Conservation (phyloP, 1,284 basidiomycete species). For the Somion occarium region DNA sequence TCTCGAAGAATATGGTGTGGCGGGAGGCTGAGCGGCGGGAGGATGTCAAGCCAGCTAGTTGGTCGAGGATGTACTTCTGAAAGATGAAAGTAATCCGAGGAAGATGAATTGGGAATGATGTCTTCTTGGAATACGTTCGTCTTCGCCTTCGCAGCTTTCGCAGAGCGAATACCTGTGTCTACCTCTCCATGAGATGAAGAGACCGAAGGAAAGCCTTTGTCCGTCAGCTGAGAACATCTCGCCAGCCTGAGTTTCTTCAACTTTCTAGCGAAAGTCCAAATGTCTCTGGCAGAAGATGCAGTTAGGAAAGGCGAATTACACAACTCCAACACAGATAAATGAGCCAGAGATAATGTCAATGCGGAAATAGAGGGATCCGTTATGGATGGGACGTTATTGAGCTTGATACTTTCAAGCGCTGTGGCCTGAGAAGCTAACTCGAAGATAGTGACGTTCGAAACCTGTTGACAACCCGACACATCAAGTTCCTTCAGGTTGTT, state of each 20-base stretch:
- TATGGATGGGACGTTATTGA: constrained; percentile 64
- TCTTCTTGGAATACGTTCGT: neutral
- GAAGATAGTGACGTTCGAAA: constrained; percentile 74
- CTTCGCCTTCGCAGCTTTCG: neutral
- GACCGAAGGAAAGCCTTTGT: constrained; percentile 69
- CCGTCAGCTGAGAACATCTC: constrained; percentile 66
- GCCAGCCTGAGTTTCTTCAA: constrained; percentile 75
- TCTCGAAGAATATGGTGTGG: constrained; percentile 55
- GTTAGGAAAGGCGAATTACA: constrained; percentile 71
- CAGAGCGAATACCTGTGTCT: too few relatives aligned
- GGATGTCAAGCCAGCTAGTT: constrained; percentile 49
- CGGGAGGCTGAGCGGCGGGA: constrained; percentile 54
- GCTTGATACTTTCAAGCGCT: constrained; percentile 68
- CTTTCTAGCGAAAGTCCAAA: constrained; percentile 79
- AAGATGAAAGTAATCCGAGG: neutral
- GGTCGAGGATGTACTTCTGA: constrained; percentile 40
- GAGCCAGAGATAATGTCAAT: constrained; percentile 71
- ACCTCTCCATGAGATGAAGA: neutral
- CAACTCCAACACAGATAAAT: constrained; percentile 81
- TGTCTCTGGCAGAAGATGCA: constrained; percentile 65
- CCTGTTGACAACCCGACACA: constrained; percentile 67
- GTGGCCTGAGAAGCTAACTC: constrained; percentile 66
- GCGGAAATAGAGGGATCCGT: constrained; percentile 74
- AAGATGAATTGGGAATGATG: constrained; percentile 23
- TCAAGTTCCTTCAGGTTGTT: constrained; percentile 74